Base-by-base conservation (phyloP, 305 asterid species). In the Stenogyne calaminthoides region DNA sequence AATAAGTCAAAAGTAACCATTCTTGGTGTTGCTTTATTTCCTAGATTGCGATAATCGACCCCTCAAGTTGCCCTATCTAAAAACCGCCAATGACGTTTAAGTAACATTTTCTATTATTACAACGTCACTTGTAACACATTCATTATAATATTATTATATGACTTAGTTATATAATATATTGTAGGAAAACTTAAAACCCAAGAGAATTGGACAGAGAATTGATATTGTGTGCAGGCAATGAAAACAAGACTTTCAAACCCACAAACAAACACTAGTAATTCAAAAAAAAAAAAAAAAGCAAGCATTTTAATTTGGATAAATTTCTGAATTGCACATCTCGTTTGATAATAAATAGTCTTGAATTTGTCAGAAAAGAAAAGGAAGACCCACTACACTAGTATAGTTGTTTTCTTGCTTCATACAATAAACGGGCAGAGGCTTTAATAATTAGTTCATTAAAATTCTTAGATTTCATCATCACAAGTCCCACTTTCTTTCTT, bases 401-500 rank as follows among this genome's bases (percentile, higher is more conserved):
- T 4, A 15, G 56, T 49, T 40, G 63, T 64, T 49, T 59, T 79
- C 51, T 70, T 79, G 80, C 74, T 70, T 64, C 56, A 7, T 25
- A 55, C 56, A 46, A 46, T 44, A 44, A 12, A 44, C 9, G 2
- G 42, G 42, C 10, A 36, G 42, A 36, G 5, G 6, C 67, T 54
- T 55, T 4, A 64, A 73, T 74, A 25, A 56, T 40, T 51, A 16
- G 56, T 55, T 52, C 20, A 49, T 49, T 22, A 27, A 58, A 12
- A 64, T 72, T 51, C 56, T 37, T 49, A 54, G 78, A 52, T 67
- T 75, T 69, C 67, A 80, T 83, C 81, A 80, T 77, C 81, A 80
- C 80, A 54, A 72, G 51, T 64, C 57, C 70, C 84, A 77, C 76
- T 57, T 15, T 14, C 7, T 46, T 46, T 44, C 9, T 14, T 15